Evolutionary conservation across 2,329 filamentous ascomycete genomes (phyloP).

Genomic region (Aspergillaceae sp.): DNA sequence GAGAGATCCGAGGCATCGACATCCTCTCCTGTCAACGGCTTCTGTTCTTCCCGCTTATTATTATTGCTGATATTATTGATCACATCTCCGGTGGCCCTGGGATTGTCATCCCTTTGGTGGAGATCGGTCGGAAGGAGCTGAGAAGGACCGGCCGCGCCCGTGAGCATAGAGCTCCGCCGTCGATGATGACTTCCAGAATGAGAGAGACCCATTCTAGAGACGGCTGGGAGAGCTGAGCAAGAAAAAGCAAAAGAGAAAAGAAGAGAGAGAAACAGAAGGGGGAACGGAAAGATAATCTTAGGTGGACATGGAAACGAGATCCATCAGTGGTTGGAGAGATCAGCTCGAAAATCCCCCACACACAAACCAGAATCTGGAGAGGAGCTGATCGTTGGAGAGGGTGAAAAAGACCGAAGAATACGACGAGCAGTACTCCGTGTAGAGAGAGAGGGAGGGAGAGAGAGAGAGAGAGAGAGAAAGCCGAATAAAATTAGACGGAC

Average conservation of each 20-base stretch:
- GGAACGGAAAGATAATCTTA: too few relatives aligned
- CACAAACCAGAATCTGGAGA: background rate
- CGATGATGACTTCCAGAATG: slow-evolving; percentile 28
- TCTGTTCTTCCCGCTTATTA: slow-evolving; percentile 27
- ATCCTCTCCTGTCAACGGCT: slow-evolving; percentile 25
- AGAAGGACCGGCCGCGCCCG: slow-evolving; percentile 44
- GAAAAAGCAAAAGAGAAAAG: background rate
- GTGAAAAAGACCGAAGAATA: background rate
- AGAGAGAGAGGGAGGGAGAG: background rate
- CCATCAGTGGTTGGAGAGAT: background rate
- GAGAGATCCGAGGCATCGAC: slow-evolving; percentile 34
- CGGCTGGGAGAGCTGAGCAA: background rate
- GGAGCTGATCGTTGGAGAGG: background rate
- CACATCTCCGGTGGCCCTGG: slow-evolving; percentile 16
- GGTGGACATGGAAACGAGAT: background rate
- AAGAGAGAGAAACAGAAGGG: background rate
- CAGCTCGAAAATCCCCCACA: background rate
- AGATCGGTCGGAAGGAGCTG: slow-evolving; percentile 22
- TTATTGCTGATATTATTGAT: slow-evolving; percentile 9
- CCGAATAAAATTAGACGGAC: slow-evolving; percentile 1
- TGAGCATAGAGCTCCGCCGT: slow-evolving; percentile 31
- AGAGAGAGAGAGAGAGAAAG: too few relatives aligned
- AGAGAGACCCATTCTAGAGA: slow-evolving; percentile 25
- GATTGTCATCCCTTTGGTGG: slow-evolving; percentile 22
- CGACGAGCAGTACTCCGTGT: background rate